Evolutionary conservation across 805 yeast species (phyloP).

Genomic region (Yamadazyma akitaensis): DNA sequence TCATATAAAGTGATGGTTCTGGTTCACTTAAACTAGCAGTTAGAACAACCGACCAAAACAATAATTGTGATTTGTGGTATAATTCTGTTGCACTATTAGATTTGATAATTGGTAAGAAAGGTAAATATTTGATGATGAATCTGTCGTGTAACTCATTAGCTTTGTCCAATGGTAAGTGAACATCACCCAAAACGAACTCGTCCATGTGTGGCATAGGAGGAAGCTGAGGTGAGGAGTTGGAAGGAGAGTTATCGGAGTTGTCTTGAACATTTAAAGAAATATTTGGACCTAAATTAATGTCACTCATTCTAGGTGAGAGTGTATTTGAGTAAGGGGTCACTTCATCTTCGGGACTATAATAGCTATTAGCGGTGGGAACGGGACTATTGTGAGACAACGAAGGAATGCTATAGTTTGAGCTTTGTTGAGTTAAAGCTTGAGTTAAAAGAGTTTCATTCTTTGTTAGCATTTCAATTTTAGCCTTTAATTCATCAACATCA

Average conservation of each 20-base stretch:
- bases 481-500: constrained; percentile 77
- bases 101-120: constrained; percentile 75
- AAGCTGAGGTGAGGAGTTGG: neutral
- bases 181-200: constrained; percentile 77
- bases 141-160: constrained; percentile 71
- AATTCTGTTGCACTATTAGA: constrained; percentile 71
- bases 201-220: constrained; percentile 28
- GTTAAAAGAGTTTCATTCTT: constrained; percentile 67
- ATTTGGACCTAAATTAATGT: constrained; percentile 1
- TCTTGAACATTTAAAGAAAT: constrained; percentile 12
- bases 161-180: constrained; percentile 57
- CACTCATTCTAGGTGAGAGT: constrained; percentile 5
- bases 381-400: neutral
- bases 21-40: constrained; percentile 87
- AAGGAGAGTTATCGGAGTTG: constrained; percentile 30
- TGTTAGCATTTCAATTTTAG: constrained; percentile 61
- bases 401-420: constrained; percentile 12
- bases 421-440: constrained; percentile 53
- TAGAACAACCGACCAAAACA: constrained; percentile 88
- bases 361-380: neutral
- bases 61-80: constrained; percentile 75
- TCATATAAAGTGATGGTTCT: constrained; percentile 75
- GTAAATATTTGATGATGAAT: constrained; percentile 65
- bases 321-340: constrained; percentile 7
- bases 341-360: constrained; percentile 7